Percentiles rank a stretch among this genome's conserved stretches.
phyloP scores from a whole-genome alignment of 768 basidiomycete genomes.

The Termitomyces titanicus region DNA sequence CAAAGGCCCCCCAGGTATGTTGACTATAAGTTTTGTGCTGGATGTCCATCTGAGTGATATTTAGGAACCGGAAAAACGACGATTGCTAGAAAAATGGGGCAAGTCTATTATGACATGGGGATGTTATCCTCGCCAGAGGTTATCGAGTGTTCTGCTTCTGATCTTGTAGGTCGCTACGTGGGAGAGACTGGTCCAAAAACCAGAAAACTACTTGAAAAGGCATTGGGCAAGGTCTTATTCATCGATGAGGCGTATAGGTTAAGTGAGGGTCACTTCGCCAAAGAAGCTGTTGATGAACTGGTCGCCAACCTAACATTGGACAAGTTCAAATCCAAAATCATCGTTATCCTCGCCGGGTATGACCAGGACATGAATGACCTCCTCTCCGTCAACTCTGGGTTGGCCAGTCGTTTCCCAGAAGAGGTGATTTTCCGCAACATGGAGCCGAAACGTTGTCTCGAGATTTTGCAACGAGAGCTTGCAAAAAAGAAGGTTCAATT shows the following conservation, averaged over 20 bases:
- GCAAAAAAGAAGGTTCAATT: not conserved
- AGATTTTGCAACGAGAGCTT: not conserved
- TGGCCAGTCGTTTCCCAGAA: slow-evolving; percentile 67
- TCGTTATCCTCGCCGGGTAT: slow-evolving; percentile 71
- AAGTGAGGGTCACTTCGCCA: slow-evolving; percentile 37
- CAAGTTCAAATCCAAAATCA: slow-evolving; percentile 51
- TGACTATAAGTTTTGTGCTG: not conserved
- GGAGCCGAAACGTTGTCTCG: slow-evolving; percentile 21
- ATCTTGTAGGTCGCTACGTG: slow-evolving; percentile 56
- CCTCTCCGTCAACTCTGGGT: slow-evolving; percentile 54
- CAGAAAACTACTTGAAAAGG: not conserved
- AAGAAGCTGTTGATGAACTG: slow-evolving; percentile 71
- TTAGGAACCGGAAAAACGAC: slow-evolving; percentile 66
- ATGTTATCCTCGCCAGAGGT: slow-evolving; percentile 46
- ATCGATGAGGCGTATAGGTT: not conserved
- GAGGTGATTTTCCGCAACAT: slow-evolving; percentile 54
- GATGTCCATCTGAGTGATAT: slow-evolving; percentile 39
- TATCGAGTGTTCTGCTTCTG: slow-evolving; percentile 65
- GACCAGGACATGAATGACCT: slow-evolving; percentile 64
- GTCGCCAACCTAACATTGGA: slow-evolving; percentile 61
- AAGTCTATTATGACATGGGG: slow-evolving; percentile 64
- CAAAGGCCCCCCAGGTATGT: not conserved
- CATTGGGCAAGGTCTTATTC: not conserved
- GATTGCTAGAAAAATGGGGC: slow-evolving; percentile 56
- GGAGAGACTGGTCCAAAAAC: not conserved